Base-by-base conservation (phyloP, 106 monocot genomes). In the Amphibolis antarctica region DNA sequence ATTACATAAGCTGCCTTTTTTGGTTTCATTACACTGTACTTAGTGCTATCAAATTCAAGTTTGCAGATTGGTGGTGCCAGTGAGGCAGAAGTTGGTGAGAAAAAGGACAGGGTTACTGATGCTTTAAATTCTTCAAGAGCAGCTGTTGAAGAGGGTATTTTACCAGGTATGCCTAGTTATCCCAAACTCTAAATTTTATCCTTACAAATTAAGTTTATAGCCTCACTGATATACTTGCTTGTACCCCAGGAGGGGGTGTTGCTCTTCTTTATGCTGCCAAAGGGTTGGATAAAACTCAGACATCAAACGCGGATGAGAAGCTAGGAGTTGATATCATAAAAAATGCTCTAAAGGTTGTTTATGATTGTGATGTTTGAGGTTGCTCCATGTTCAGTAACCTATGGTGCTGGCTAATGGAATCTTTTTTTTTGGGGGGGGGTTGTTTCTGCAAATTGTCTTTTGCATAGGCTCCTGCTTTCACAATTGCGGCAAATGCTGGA, bases 401-500 rank as follows among this genome's bases (percentile, higher is more conserved):
- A 4, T 36, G 36, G 36, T 7, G 36, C 36, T 36, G 36, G 36
- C 7, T 36, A 36, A 4, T 36, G 36, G 36, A 7, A 36, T 36
- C 15, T 5, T 4, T 49, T 49, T n/a, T 0, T 9, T 9, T 46
- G 46, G 46, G 46, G 46, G 46, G 46, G 46, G 48, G 13, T 49
- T 49, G 3, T 49, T 49, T 49, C n/a, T 0, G 48, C 13, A 17
- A 49, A 2, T 3, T 25, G 60, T 28, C 9, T 56, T 64, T 77
- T 46, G 0, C 63, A 44, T 57, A 92, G 92, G 87, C 86, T 60
- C 87, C 92, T 67, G 61, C 75, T 42, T 67, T 66, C 29, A 87
- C 87, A 51, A 92, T 92, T 53, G 87, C 92, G 43, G 60, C 81
- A 71, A 92, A 92, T 82, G 92, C 88, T 70, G 92, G 87, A 18